Percentiles rank a stretch among this genome's conserved stretches.
These are phyloP conservation scores for Pythium plurisporium DNA, from an alignment of 352 stramenopile genomes.

Conservation along the genomic window DNA sequence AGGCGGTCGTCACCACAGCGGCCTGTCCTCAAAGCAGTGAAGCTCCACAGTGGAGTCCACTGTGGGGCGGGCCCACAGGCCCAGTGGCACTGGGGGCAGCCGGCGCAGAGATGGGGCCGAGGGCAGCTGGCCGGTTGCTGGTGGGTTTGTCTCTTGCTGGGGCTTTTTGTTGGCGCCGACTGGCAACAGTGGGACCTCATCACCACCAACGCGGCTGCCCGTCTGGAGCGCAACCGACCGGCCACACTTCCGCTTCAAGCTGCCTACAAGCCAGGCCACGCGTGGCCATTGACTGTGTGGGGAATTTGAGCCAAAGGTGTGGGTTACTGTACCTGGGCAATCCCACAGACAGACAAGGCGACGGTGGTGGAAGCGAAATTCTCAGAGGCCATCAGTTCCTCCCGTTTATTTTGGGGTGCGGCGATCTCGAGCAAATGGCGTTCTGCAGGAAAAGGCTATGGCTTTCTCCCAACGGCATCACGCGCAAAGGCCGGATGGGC, in stretches of 20 bases:
- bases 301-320: not conserved
- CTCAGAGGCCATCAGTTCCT: not conserved
- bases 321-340: not conserved
- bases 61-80: too few relatives aligned
- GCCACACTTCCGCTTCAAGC: constrained; percentile 6
- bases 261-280: constrained; percentile 3
- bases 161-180: not conserved
- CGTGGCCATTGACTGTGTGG: not conserved
- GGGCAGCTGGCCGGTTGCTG: not conserved
- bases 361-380: not conserved
- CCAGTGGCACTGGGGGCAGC: not conserved
- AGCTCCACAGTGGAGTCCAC: too few relatives aligned
- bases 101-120: constrained; percentile 2
- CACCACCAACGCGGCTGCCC: not conserved
- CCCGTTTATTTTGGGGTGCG: not conserved
- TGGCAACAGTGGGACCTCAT: constrained; percentile 21
- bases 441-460: not conserved
- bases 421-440: not conserved
- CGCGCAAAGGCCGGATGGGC: not conserved
- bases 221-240: constrained; percentile 12
- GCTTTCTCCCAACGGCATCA: not conserved
- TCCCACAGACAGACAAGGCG: not conserved
- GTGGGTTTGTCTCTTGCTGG: constrained; percentile 1
- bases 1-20: too few relatives aligned
- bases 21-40: too few relatives aligned